phyloP scores from a whole-genome alignment of 1,139 yeast genomes.

The Geotrichum reessii region DNA sequence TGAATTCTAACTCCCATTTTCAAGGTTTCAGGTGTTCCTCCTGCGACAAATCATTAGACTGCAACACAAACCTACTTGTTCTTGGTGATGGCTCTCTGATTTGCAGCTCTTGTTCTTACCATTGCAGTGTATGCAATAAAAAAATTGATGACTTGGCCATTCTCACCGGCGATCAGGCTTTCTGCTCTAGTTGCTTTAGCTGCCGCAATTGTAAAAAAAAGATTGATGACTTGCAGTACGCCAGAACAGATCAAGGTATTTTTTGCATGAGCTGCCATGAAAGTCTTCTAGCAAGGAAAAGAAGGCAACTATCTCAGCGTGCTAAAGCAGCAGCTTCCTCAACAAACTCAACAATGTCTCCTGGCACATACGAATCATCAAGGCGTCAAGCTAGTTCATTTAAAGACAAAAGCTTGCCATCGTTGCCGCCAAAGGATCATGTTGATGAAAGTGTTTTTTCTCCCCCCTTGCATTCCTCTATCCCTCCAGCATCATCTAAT shows the following conservation, averaged over 20 bases:
- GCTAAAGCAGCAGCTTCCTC: slow-evolving; percentile 10
- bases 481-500: background rate
- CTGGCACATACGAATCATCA: slow-evolving; percentile 11
- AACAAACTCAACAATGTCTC: slow-evolving; percentile 1
- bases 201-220: slow-evolving; percentile 85
- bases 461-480: slow-evolving; percentile 12
- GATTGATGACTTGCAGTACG: slow-evolving; percentile 86
- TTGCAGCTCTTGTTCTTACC: slow-evolving; percentile 85
- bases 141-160: slow-evolving; percentile 96
- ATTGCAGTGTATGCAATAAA: slow-evolving; percentile 80
- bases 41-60: slow-evolving; percentile 71
- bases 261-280: slow-evolving; percentile 94
- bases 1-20: background rate
- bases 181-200: slow-evolving; percentile 84
- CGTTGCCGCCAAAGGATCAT: slow-evolving; percentile 24
- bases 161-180: slow-evolving; percentile 87
- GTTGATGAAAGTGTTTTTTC: slow-evolving; percentile 5
- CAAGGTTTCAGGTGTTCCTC: slow-evolving; percentile 72
- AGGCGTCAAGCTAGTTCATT: slow-evolving; percentile 7
- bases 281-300: slow-evolving; percentile 64
- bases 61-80: slow-evolving; percentile 83
- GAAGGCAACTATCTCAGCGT: slow-evolving; percentile 13
- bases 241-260: slow-evolving; percentile 87
- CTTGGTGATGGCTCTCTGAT: slow-evolving; percentile 88
- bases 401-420: slow-evolving; percentile 31